Evolutionary conservation across 306 rosid genomes (phyloP).

Genomic region (Vicia villosa): DNA sequence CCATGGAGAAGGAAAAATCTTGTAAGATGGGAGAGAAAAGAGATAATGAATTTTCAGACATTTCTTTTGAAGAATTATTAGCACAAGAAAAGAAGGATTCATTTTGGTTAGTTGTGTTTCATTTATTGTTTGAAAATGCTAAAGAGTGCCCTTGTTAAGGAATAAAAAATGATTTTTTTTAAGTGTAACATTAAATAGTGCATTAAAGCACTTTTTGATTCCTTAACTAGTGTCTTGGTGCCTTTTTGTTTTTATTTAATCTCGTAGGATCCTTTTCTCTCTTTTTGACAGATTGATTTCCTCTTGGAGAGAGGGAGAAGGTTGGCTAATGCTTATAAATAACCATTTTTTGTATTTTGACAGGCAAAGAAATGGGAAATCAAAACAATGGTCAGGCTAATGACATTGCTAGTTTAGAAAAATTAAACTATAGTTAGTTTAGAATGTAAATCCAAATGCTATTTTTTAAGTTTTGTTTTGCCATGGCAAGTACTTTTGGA

Average conservation of each 20-base stretch:
- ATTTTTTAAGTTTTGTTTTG: conserved; percentile 8
- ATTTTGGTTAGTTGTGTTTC: conserved; percentile 68
- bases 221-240: background rate
- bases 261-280: background rate
- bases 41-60: conserved; percentile 14
- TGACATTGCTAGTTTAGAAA: conserved; percentile 38
- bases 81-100: conserved; percentile 82
- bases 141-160: background rate
- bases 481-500: conserved; percentile 37
- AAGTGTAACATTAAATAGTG: background rate
- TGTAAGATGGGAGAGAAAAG: background rate
- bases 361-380: conserved; percentile 82
- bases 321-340: conserved; percentile 8
- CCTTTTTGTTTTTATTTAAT: conserved; percentile 2
- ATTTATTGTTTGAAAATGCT: background rate
- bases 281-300: background rate
- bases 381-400: conserved; percentile 65
- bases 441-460: conserved; percentile 43
- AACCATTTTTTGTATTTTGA: conserved; percentile 32
- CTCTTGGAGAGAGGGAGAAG: background rate
- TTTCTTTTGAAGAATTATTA: conserved; percentile 1
- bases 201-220: background rate
- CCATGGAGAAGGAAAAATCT: conserved; percentile 29
- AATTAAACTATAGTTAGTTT: conserved; percentile 39
- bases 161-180: background rate